These are phyloP conservation scores for Candida michaelii DNA, from an alignment of 805 yeast species.

Conservation along the genomic window DNA sequence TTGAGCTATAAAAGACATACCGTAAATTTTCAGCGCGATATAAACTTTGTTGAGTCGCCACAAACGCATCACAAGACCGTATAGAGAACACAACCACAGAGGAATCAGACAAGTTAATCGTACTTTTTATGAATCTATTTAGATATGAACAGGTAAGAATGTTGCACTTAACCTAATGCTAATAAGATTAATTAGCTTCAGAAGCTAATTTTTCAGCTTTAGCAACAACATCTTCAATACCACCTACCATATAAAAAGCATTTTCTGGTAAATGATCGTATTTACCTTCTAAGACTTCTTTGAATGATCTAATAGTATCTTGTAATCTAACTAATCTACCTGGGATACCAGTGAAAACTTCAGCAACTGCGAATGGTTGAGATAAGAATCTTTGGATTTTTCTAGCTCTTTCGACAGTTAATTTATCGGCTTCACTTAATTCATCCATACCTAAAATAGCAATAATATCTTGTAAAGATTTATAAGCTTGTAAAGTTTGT, in stretches of 20 bases:
- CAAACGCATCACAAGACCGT: too few species aligned
- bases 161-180: not conserved
- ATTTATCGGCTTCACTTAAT: constrained; percentile 96
- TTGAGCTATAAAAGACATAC: constrained; percentile 12
- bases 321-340: constrained; percentile 96
- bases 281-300: constrained; percentile 96
- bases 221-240: constrained; percentile 97
- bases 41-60: not conserved
- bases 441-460: constrained; percentile 99
- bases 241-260: constrained; percentile 99
- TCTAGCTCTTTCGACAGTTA: constrained; percentile 99
- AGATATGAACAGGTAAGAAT: constrained; percentile 5
- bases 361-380: constrained; percentile 99
- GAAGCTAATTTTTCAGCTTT: constrained; percentile 99
- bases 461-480: constrained; percentile 99
- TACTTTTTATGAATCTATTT: constrained; percentile 8
- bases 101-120: constrained; percentile 1
- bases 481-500: constrained; percentile 99
- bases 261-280: constrained; percentile 98
- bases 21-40: not conserved
- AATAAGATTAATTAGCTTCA: constrained; percentile 50
- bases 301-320: constrained; percentile 93
- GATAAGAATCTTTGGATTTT: constrained; percentile 99
- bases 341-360: constrained; percentile 99
- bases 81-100: too few species aligned